Percentiles rank a stretch among this genome's conserved stretches.
phyloP scores from a whole-genome alignment of 768 basidiomycete species.

The Agaricus subrufescens region DNA sequence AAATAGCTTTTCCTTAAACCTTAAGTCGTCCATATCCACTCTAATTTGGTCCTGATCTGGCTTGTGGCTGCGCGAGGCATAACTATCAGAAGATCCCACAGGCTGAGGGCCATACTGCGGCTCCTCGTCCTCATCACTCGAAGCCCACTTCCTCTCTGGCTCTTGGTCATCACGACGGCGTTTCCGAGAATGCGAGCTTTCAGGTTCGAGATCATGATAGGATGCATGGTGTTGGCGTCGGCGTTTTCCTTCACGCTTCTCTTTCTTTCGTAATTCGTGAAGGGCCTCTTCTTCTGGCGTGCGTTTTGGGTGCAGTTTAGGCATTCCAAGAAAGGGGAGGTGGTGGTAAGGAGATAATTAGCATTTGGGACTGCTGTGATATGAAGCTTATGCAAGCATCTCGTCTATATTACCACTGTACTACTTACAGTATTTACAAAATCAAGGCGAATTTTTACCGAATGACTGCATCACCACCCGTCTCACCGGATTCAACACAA shows the following conservation, averaged over 20 bases:
- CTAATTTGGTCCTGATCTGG: conserved; percentile 44
- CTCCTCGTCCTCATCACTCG: conserved; percentile 39
- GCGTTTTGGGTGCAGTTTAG: conserved; percentile 58
- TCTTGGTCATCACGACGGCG: conserved; percentile 16
- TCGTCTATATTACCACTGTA: background rate
- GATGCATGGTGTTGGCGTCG: conserved; percentile 15
- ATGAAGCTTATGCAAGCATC: conserved; percentile 13
- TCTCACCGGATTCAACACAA: conserved; percentile 59
- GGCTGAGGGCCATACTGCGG: conserved; percentile 18
- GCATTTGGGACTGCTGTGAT: background rate
- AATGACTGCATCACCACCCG: conserved; percentile 27
- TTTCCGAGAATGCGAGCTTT: conserved; percentile 19
- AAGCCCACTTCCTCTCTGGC: conserved; percentile 43
- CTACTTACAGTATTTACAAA: background rate
- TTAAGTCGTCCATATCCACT: conserved; percentile 56
- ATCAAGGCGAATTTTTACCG: conserved; percentile 15
- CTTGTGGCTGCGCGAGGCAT: conserved; percentile 19
- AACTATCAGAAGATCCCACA: conserved; percentile 6
- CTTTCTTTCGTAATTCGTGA: conserved; percentile 33
- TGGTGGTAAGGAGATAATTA: background rate
- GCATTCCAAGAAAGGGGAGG: conserved; percentile 21
- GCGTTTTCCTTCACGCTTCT: conserved; percentile 30
- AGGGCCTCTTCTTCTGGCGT: conserved; percentile 57
- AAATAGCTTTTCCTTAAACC: conserved; percentile 70
- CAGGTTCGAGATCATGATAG: conserved; percentile 13